Base-by-base conservation (phyloP, 106 monocot genomes). In the Dioscorea zingiberensis region DNA sequence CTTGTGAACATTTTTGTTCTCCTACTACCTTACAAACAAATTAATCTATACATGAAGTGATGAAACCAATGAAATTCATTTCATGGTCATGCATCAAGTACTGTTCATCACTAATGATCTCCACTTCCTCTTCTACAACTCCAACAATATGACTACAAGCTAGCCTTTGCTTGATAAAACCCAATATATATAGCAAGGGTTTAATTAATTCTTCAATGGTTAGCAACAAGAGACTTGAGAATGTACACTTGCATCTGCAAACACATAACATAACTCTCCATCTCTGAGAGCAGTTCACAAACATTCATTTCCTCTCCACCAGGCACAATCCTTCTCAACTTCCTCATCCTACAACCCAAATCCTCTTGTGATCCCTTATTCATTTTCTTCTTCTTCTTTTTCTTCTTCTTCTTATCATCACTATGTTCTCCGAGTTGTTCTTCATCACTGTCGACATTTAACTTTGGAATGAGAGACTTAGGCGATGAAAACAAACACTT, bases 181-280 rank as follows among this genome's bases (percentile, higher is more conserved):
- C 38, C 38, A n/a, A n/a, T 38, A 38, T 8, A 8, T 38, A 38
- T 6, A 10, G 38, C 10, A 8, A 38, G 38, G 38, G 38, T 38
- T 30, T 38, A 6, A 8, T 38, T 38, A 8, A 6, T 6, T 38
- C 19, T 21, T 66, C 30, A 67, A 22, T 25, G 48, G n/a, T 47
- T 13, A 27, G 25, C 56, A 56, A 78, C 62, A 44, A 87, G 76
- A 57, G 67, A 70, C 63, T 70, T 73, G 9, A 87, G 79, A 28
- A 82, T 63, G 55, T 70, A 64, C 13, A 87, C 83, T 54, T 87
- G 79, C 69, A 87, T 28, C 63, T 80, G 75, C 10, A 87, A 68
- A 55, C 80, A 83, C 29, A 70, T 51, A 23, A 80, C 66, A 24
- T 87, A 87, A 46, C 77, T 87, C 54, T 66, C 68, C 6, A 83